A percentile compares a stretch with the other conserved stretches of the same genome.
These are phyloP conservation scores for Pythium periplocum DNA, from an alignment of 352 stramenopile genomes.

Conservation along the genomic window DNA sequence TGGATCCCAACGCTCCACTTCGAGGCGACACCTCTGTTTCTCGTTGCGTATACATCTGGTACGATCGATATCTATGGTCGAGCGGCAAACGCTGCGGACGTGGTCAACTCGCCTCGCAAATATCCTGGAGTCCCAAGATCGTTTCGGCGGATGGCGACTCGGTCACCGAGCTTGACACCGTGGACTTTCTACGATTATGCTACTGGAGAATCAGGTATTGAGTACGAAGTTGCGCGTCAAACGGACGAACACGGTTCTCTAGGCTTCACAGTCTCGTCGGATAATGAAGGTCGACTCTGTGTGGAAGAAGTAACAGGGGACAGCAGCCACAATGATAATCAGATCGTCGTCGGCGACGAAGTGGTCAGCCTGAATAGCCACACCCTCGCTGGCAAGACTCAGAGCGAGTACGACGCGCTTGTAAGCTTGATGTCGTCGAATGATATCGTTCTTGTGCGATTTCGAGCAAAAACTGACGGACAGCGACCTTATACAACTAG, in stretches of 20 bases:
- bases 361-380: conserved; percentile 61
- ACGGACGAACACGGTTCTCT: conserved; percentile 28
- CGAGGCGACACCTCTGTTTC: conserved; percentile 65
- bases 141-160: conserved; percentile 3
- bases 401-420: conserved; percentile 25
- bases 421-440: conserved; percentile 26
- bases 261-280: conserved; percentile 29
- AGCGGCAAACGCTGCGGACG: conserved; percentile 38
- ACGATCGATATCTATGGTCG: conserved; percentile 61
- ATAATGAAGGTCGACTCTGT: conserved; percentile 9
- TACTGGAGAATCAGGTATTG: conserved; percentile 54
- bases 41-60: conserved; percentile 58
- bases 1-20: conserved; percentile 81
- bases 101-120: conserved; percentile 49
- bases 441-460: conserved; percentile 35
- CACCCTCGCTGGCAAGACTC: conserved; percentile 32
- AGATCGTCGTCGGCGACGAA: conserved; percentile 42
- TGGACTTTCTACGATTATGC: conserved; percentile 73
- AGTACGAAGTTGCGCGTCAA: conserved; percentile 61
- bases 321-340: conserved; percentile 11
- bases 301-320: conserved; percentile 23
- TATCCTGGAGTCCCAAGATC: conserved; percentile 1
- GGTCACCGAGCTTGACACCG: conserved; percentile 49
- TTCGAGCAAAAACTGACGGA: conserved; percentile 33
- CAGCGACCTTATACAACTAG: neutral